Evolutionary conservation across 805 yeast species (phyloP).

Genomic region (Saturnispora besseyi): DNA sequence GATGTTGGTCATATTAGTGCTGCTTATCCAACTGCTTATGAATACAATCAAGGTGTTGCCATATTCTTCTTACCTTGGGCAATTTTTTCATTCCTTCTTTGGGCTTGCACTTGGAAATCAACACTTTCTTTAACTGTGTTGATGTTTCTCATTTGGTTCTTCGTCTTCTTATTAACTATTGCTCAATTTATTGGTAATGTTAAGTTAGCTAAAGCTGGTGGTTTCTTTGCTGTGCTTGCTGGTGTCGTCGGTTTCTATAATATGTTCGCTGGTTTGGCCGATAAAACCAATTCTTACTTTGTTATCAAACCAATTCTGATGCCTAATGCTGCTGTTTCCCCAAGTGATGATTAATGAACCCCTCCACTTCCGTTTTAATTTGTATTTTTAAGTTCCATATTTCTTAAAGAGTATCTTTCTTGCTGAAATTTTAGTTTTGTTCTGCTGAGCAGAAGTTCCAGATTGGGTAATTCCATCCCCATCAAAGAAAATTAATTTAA

Average conservation of each 20-base stretch:
- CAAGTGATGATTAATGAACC: slow-evolving; percentile 4
- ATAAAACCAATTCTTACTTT: slow-evolving; percentile 49
- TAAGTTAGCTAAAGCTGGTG: slow-evolving; percentile 36
- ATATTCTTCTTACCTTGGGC: slow-evolving; percentile 45
- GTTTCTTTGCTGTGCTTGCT: slow-evolving; percentile 36
- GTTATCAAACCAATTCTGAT: slow-evolving; percentile 39
- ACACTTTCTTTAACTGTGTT: slow-evolving; percentile 34
- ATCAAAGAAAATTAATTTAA: too few relatives aligned
- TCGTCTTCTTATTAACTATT: slow-evolving; percentile 37
- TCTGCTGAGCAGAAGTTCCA: too few relatives aligned
- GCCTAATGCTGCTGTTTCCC: slow-evolving; percentile 32
- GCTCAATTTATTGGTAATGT: slow-evolving; percentile 32
- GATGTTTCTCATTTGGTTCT: slow-evolving; percentile 36
- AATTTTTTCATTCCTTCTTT: slow-evolving; percentile 38
- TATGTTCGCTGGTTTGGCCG: slow-evolving; percentile 40
- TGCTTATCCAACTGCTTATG: slow-evolving; percentile 31
- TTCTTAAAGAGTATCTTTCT: too few relatives aligned
- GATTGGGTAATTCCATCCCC: too few relatives aligned
- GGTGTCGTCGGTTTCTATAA: slow-evolving; percentile 39
- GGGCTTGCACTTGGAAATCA: slow-evolving; percentile 40
- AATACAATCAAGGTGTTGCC: slow-evolving; percentile 37
- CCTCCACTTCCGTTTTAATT: background rate
- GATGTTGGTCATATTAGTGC: slow-evolving; percentile 35
- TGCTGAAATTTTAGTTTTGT: too few relatives aligned
- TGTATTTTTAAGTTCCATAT: background rate